Percentiles rank a stretch among this genome's conserved stretches.
phyloP scores from a whole-genome alignment of 306 rosid genomes.

The Lagenaria siceraria region DNA sequence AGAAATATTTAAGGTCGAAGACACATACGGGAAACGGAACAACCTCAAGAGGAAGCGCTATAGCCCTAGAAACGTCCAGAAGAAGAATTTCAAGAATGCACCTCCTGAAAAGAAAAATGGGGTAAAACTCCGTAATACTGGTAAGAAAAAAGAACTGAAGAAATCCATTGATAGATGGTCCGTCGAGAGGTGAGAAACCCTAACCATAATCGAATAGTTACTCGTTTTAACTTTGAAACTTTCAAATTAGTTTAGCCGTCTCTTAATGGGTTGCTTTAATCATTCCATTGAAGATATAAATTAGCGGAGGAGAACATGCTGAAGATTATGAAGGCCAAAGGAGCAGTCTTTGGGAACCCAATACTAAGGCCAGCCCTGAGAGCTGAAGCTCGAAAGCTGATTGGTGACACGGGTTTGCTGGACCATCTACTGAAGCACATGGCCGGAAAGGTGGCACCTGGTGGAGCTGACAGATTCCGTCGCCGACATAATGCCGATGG shows the following conservation, averaged over 20 bases:
- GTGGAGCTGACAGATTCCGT: constrained; percentile 60
- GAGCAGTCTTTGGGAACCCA: constrained; percentile 52
- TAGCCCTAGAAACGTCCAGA: constrained; percentile 8
- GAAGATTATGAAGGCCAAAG: constrained; percentile 59
- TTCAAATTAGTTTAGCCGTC: not conserved
- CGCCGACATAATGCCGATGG: constrained; percentile 84
- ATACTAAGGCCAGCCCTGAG: constrained; percentile 64
- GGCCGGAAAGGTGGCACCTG: constrained; percentile 86
- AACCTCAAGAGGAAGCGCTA: constrained; percentile 27
- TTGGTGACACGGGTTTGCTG: constrained; percentile 83
- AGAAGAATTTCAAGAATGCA: constrained; percentile 13
- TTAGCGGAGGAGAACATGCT: constrained; percentile 68
- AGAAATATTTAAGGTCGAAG: constrained; percentile 8
- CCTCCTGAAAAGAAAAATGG: constrained; percentile 20
- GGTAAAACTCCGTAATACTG: constrained; percentile 10
- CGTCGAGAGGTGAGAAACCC: constrained; percentile 21
- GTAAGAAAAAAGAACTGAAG: constrained; percentile 28
- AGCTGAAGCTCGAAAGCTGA: constrained; percentile 62
- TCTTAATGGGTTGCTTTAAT: not conserved
- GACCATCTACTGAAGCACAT: constrained; percentile 92
- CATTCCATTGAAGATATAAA: constrained; percentile 35
- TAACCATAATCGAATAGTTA: not conserved
- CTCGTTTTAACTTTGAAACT: not conserved
- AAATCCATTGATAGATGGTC: constrained; percentile 46
- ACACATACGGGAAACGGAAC: constrained; percentile 11